Conservation (phyloP, 768 basidiomycete genomes). For the Gloeostereum incarnatum region DNA sequence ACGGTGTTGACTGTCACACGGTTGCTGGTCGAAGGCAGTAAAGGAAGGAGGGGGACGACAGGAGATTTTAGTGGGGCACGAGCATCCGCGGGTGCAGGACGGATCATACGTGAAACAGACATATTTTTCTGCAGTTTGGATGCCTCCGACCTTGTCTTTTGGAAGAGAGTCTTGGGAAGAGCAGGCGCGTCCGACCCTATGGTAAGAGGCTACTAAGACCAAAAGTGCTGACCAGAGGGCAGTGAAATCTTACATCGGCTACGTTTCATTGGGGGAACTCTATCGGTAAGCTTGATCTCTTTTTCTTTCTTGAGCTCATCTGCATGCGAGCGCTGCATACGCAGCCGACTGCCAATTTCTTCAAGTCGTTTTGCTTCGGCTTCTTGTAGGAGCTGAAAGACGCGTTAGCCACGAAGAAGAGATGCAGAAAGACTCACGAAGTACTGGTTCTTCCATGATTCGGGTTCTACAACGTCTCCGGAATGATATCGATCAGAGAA, state of each 20-base stretch:
- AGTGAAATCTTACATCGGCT: constrained; percentile 35
- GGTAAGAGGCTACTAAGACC: not conserved
- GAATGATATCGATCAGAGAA: constrained; percentile 36
- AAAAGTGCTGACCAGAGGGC: not conserved
- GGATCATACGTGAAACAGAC: constrained; percentile 33
- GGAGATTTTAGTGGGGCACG: constrained; percentile 27
- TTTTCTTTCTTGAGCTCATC: constrained; percentile 71
- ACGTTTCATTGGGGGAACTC: constrained; percentile 58
- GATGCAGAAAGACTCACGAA: constrained; percentile 37
- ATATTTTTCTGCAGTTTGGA: constrained; percentile 57
- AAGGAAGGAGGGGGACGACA: constrained; percentile 23
- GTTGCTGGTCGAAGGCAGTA: constrained; percentile 20
- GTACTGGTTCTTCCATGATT: constrained; percentile 62
- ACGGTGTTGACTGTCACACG: constrained; percentile 47
- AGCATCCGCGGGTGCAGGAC: constrained; percentile 45
- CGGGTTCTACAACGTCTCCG: constrained; percentile 32
- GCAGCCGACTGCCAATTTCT: constrained; percentile 50
- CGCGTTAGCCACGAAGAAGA: constrained; percentile 6
- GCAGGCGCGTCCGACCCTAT: constrained; percentile 15
- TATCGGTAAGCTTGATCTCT: constrained; percentile 69
- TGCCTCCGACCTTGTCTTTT: constrained; percentile 68
- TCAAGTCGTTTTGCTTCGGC: constrained; percentile 58
- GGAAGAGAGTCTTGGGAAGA: constrained; percentile 62
- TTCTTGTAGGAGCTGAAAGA: constrained; percentile 42
- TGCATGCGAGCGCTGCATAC: constrained; percentile 56